A percentile compares a stretch with the other conserved stretches of the same genome.
phyloP scores from a whole-genome alignment of 805 yeast genomes.

The Candida khao-thaluensis region DNA sequence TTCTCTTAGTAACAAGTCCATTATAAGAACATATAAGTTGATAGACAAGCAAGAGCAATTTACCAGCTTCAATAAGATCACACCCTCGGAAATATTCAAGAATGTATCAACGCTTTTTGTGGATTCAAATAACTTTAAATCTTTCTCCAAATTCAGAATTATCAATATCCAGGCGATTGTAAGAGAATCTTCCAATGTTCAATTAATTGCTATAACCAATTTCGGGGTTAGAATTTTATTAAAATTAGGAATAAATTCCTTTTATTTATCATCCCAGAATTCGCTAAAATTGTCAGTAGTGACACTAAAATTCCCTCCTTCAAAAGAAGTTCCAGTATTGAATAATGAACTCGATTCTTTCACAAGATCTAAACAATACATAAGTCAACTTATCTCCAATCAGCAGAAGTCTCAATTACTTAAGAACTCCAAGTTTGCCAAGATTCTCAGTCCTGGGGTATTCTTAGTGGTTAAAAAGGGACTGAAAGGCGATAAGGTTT shows the following conservation, averaged over 20 bases:
- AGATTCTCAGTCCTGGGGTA: slow-evolving; percentile 81
- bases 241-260: slow-evolving; percentile 44
- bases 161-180: slow-evolving; percentile 63
- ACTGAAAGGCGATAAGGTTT: slow-evolving; percentile 49
- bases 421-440: slow-evolving; percentile 55
- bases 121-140: slow-evolving; percentile 54
- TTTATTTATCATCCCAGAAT: slow-evolving; percentile 15
- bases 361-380: slow-evolving; percentile 40
- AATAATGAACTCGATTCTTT: slow-evolving; percentile 43
- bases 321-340: slow-evolving; percentile 42
- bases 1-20: slow-evolving; percentile 76
- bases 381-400: slow-evolving; percentile 36
- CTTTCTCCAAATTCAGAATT: slow-evolving; percentile 50
- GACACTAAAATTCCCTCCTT: slow-evolving; percentile 67
- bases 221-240: slow-evolving; percentile 80
- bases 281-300: slow-evolving; percentile 34
- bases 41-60: slow-evolving; percentile 41
- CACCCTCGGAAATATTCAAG: slow-evolving; percentile 47
- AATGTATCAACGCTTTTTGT: slow-evolving; percentile 52
- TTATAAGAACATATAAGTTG: slow-evolving; percentile 75
- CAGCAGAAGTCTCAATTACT: slow-evolving; percentile 56
- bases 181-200: slow-evolving; percentile 65
- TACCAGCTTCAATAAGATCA: slow-evolving; percentile 35
- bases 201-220: slow-evolving; percentile 73
- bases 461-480: slow-evolving; percentile 65